A percentile compares a stretch with the other conserved stretches of the same genome.
These are phyloP conservation scores for Pseudomassariella vexata DNA, from an alignment of 2,329 filamentous ascomycete species.

Conservation along the genomic window DNA sequence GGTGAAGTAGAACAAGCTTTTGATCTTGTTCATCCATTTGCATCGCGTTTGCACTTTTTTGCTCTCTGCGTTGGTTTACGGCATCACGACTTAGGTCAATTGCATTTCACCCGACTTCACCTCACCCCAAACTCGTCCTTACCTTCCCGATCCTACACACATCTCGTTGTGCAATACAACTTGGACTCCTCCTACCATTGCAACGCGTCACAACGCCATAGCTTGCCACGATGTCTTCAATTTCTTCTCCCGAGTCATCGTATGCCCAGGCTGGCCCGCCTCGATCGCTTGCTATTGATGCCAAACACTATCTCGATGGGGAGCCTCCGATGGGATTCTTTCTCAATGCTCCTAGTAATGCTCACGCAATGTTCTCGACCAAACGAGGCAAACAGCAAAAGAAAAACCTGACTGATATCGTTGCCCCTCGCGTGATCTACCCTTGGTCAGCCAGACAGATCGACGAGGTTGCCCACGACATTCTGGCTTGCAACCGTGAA, in stretches of 20 bases:
- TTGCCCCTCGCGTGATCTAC: neutral
- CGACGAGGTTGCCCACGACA: neutral
- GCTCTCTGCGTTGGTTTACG: no score
- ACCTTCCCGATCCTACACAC: no score
- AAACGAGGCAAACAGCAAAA: constrained; percentile 5
- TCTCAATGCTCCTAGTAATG: constrained; percentile 5
- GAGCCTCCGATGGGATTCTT: constrained; percentile 13
- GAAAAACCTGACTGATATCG: constrained; percentile 1
- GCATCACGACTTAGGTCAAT: no score
- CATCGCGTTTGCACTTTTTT: no score
- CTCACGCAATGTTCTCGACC: constrained; percentile 12
- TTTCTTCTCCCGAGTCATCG: neutral
- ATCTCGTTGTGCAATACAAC: no score
- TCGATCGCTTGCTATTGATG: no score
- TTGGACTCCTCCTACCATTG: no score
- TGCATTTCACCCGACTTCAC: no score
- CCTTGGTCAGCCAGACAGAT: constrained; percentile 6
- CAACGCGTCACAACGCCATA: neutral
- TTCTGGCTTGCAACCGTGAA: constrained; percentile 3
- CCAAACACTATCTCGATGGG: neutral
- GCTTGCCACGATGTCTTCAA: constrained; percentile 1
- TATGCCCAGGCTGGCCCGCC: neutral
- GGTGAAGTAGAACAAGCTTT: no score
- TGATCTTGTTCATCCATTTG: no score
- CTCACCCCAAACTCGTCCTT: no score